Conservation (phyloP, 2,329 filamentous ascomycete genomes). For the Cladosporium sp. region DNA sequence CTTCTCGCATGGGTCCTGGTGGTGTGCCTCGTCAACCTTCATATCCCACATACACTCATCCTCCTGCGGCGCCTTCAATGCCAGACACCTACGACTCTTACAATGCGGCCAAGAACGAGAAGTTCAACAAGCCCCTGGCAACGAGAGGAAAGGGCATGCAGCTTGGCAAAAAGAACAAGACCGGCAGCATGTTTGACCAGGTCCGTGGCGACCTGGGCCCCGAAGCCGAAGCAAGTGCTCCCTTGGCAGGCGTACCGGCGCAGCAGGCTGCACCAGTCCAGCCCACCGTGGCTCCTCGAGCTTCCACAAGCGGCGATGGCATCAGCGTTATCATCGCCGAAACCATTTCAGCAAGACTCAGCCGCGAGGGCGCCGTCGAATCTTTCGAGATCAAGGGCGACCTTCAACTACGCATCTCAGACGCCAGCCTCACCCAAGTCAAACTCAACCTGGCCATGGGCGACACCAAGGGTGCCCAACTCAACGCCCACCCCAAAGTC, state of each 20-base stretch:
- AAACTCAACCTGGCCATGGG: slow-evolving; percentile 76
- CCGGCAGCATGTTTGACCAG: slow-evolving; percentile 94
- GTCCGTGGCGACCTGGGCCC: slow-evolving; percentile 88
- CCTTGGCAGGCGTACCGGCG: slow-evolving; percentile 55
- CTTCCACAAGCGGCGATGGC: slow-evolving; percentile 72
- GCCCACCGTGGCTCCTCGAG: slow-evolving; percentile 52
- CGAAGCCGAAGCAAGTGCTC: slow-evolving; percentile 69
- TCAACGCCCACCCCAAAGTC: slow-evolving; percentile 94
- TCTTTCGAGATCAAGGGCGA: slow-evolving; percentile 89
- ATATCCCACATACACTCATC: slow-evolving; percentile 88
- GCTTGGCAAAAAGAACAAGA: slow-evolving; percentile 97
- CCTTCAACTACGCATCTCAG: slow-evolving; percentile 83
- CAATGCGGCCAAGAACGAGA: slow-evolving; percentile 96
- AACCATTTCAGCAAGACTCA: slow-evolving; percentile 83
- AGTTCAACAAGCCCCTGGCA: slow-evolving; percentile 68
- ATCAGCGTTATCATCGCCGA: slow-evolving; percentile 88
- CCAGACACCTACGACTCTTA: slow-evolving; percentile 88
- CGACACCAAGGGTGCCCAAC: slow-evolving; percentile 78
- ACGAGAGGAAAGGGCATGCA: slow-evolving; percentile 98
- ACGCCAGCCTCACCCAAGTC: slow-evolving; percentile 84
- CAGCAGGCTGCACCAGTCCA: slow-evolving; percentile 44
- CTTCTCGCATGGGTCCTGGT: slow-evolving; percentile 49
- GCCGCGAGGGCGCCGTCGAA: slow-evolving; percentile 80
- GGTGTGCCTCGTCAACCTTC: slow-evolving; percentile 68
- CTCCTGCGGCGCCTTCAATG: slow-evolving; percentile 72